These are phyloP conservation scores for Calonectria pteridis DNA, from an alignment of 2,329 filamentous ascomycete genomes.

Conservation along the genomic window DNA sequence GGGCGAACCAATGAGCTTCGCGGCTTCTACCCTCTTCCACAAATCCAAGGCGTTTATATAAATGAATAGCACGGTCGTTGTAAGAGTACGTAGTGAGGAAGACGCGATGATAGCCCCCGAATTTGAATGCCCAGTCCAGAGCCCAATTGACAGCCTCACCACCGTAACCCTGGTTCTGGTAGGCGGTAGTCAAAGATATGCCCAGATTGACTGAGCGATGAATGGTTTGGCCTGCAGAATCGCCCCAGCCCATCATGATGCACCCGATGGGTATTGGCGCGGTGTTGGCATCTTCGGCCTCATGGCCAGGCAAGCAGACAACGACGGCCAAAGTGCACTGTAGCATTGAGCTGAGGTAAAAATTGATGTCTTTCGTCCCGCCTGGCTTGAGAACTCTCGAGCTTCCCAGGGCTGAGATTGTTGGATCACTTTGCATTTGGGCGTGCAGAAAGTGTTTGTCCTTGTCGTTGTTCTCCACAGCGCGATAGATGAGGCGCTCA, in stretches of 20 bases:
- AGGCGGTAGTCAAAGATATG: conserved; percentile 49
- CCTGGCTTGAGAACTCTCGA: conserved; percentile 10
- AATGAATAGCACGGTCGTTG: conserved; percentile 55
- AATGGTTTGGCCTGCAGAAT: neutral
- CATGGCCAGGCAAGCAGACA: conserved; percentile 2
- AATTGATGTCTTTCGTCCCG: neutral
- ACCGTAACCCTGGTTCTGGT: conserved; percentile 59
- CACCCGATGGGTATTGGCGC: neutral
- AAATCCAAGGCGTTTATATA: conserved; percentile 62
- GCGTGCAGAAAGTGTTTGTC: conserved; percentile 27
- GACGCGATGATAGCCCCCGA: conserved; percentile 59
- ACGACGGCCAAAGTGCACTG: conserved; percentile 18
- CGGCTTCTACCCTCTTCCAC: conserved; percentile 56
- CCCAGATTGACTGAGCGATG: conserved; percentile 43
- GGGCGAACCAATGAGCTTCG: conserved; percentile 57
- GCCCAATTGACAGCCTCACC: conserved; percentile 61
- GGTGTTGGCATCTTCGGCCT: neutral
- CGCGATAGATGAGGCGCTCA: conserved; percentile 32
- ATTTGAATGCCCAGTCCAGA: conserved; percentile 59
- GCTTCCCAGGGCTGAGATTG: conserved; percentile 18
- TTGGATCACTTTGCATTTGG: conserved; percentile 25
- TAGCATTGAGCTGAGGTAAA: neutral
- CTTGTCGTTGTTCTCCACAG: conserved; percentile 24
- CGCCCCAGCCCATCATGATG: neutral
- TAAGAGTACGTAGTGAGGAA: conserved; percentile 54